Evolutionary conservation across 495 filamentous ascomycete species (phyloP).

Genomic region (Aspergillus bertholletiae): DNA sequence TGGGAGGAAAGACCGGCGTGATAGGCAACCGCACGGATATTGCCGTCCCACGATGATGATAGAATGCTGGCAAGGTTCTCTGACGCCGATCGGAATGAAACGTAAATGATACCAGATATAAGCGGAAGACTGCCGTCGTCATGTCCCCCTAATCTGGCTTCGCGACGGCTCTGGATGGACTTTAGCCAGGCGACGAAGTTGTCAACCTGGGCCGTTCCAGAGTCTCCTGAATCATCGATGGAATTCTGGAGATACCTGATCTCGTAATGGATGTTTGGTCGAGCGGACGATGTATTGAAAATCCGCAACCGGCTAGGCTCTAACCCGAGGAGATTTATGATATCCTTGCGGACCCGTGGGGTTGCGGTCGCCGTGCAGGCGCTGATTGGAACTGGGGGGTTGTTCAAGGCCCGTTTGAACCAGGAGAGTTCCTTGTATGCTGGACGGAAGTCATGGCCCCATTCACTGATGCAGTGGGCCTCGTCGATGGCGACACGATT

Average conservation of each 20-base stretch:
- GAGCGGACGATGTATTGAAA: constrained; percentile 75
- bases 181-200: constrained; percentile 73
- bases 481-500: constrained; percentile 88
- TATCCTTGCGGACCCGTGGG: constrained; percentile 69
- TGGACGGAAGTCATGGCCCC: constrained; percentile 96
- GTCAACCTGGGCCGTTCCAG: constrained; percentile 50
- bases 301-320: constrained; percentile 57
- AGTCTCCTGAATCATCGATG: constrained; percentile 21
- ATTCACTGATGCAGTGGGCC: constrained; percentile 96
- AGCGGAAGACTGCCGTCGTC: constrained; percentile 46
- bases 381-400: constrained; percentile 82
- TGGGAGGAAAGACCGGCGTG: constrained; percentile 45
- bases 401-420: constrained; percentile 73
- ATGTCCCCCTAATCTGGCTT: constrained; percentile 31
- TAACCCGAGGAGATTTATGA: constrained; percentile 70
- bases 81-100: constrained; percentile 71
- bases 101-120: constrained; percentile 89
- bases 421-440: constrained; percentile 85
- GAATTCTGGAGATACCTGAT: constrained; percentile 74
- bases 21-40: constrained; percentile 46
- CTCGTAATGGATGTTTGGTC: constrained; percentile 89
- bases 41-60: constrained; percentile 20
- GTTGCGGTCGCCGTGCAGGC: constrained; percentile 92
- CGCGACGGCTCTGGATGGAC: constrained; percentile 61
- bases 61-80: constrained; percentile 61